Evolutionary conservation across 2,329 filamentous ascomycete species (phyloP), one percentile per base, ranked within the genome.

Genomic region (Teratosphaeria epicoccoides): DNA sequence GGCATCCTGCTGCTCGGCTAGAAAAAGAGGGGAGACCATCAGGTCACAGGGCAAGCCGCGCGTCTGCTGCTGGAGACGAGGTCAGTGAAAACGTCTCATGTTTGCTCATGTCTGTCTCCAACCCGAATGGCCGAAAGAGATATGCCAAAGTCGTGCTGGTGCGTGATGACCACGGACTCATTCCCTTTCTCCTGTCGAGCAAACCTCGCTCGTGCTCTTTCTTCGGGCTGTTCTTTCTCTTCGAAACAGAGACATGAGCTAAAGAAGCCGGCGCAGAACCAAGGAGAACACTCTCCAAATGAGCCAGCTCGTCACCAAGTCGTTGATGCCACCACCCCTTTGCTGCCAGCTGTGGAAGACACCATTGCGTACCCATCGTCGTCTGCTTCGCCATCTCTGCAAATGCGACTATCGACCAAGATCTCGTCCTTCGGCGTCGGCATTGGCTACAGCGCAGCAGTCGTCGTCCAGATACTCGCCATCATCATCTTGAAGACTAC

Each of bases 351-450:
- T 9, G 52, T 49, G 11, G 58, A 55, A 45, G 43, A 52, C 58
- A 67, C 54, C 49, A 65, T 50, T 63, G 65, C 48, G 57, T 68
- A 51, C 61, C 68, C 55, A 58, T 61, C 52, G 12, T 67, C 67
- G 9, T 53, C 48, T 11, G 59, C 66, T 24, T 63, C 66, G 3
- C 62, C 71, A 76, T 88, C 62, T 73, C 80, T 57, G 64, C 87
- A 91, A 66, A 79, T 97, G 56, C 79, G 82, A 55, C 74, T 97
- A 6, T 95, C 90, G 0, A 95, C 90, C 1, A 83, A 85, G 60
- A 94, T 98, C 56, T 97, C 91, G 0, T 88, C 90, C 2, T 86
- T 85, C 62, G 93, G 93, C 10, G 91, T 97, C 49, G 91, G 90
- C 0, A 95, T 95, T 55, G 93, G 93, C 11, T 98, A 98, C 66